Evolutionary conservation across 257 asterid genomes (phyloP).

Genomic region (Primulina tabacum): DNA sequence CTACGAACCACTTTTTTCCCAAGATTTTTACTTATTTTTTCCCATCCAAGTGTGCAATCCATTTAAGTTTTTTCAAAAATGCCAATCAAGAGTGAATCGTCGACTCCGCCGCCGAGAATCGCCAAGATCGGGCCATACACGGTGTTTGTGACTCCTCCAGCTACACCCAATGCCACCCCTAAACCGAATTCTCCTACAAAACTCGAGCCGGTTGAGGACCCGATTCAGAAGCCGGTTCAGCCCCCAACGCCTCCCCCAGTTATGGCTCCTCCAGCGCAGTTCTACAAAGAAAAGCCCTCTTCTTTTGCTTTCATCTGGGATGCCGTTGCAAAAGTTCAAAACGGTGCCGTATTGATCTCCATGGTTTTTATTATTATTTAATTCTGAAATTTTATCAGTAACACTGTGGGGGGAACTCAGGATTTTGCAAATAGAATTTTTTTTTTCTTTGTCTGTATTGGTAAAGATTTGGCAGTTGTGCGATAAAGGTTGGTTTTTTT

Average conservation of each 20-base stretch:
- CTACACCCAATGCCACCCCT: constrained; percentile 49
- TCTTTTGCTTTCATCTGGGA: constrained; percentile 76
- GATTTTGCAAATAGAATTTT: no score
- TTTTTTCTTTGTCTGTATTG: no score
- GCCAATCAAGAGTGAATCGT: constrained; percentile 41
- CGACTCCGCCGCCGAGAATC: constrained; percentile 75
- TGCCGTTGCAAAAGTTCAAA: constrained; percentile 75
- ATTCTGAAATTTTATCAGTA: not conserved
- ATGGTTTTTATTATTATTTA: not conserved
- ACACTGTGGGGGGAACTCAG: not conserved
- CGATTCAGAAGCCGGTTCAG: constrained; percentile 41
- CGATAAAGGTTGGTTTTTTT: not conserved
- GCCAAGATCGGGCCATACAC: constrained; percentile 99
- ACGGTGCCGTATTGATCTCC: constrained; percentile 40
- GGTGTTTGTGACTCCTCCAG: constrained; percentile 87
- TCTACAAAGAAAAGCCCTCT: constrained; percentile 44
- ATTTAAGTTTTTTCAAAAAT: constrained; percentile 12
- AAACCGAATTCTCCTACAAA: constrained; percentile 43
- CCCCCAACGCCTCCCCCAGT: constrained; percentile 61
- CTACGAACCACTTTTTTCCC: not conserved
- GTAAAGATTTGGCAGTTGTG: not conserved
- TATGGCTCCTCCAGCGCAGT: constrained; percentile 92
- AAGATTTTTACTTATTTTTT: constrained; percentile 5
- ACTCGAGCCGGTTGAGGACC: constrained; percentile 29
- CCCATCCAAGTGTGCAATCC: constrained; percentile 7